A percentile compares a stretch with the other conserved stretches of the same genome.
Conservation (phyloP, 106 monocot genomes). For the Triglochin maritima region DNA sequence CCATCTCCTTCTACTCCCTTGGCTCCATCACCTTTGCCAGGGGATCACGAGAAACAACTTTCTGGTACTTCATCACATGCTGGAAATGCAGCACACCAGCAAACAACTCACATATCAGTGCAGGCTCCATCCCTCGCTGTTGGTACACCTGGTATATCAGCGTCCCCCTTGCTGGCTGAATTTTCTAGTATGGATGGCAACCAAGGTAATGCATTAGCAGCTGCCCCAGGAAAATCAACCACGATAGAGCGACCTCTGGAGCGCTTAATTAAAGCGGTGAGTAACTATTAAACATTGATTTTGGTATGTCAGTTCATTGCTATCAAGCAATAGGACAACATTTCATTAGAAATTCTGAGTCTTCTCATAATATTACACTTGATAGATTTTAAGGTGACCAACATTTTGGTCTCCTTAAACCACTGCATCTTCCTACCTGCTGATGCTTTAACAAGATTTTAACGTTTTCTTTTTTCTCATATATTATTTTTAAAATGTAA, state of each 20-base stretch:
- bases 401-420: no score
- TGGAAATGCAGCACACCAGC: constrained; percentile 20
- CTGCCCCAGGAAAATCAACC: constrained; percentile 26
- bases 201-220: constrained; percentile 27
- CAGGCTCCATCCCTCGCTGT: constrained; percentile 17
- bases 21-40: constrained; percentile 63
- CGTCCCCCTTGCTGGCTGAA: constrained; percentile 85
- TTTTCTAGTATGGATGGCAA: constrained; percentile 38
- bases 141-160: constrained; percentile 69
- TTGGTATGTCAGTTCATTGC: no score
- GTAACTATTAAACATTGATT: constrained; percentile 1
- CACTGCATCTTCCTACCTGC: no score
- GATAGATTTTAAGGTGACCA: no score
- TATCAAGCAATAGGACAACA: no score
- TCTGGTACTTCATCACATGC: constrained; percentile 32
- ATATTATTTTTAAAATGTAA: no score
- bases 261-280: constrained; percentile 69
- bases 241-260: constrained; percentile 56
- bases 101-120: constrained; percentile 4
- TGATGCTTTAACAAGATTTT: no score
- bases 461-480: no score
- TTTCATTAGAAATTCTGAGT: no score
- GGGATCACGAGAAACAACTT: constrained; percentile 56
- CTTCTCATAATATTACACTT: no score
- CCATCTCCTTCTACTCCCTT: constrained; percentile 79